Conservation (phyloP, 2,329 filamentous ascomycete species). For the Albifimbria verrucaria region DNA sequence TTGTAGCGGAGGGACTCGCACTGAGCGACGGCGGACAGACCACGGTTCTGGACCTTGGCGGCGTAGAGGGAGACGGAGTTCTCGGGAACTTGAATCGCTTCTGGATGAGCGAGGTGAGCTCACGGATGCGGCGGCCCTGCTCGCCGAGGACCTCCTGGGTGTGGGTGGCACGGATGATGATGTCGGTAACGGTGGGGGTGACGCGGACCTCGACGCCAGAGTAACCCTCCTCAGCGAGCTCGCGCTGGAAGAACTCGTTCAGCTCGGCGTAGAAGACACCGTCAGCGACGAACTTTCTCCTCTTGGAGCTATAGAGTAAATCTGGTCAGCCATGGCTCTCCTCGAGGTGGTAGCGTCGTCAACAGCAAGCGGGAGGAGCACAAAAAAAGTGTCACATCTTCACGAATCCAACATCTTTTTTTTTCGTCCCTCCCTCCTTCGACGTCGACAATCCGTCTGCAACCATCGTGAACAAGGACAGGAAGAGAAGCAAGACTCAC, state of each 20-base stretch:
- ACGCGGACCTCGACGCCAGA: constrained; percentile 99
- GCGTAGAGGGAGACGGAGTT: constrained; percentile 99
- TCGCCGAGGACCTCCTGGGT: constrained; percentile 99
- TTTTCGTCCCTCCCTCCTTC: no score
- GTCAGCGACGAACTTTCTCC: constrained; percentile 93
- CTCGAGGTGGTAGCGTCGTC: not conserved
- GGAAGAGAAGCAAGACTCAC: constrained; percentile 41
- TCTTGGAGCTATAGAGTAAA: constrained; percentile 66
- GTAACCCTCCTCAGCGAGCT: constrained; percentile 99
- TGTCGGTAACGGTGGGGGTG: constrained; percentile 99
- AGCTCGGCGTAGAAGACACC: constrained; percentile 99
- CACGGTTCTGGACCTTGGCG: constrained; percentile 99
- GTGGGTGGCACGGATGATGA: constrained; percentile 99
- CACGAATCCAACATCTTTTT: no score
- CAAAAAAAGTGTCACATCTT: not conserved
- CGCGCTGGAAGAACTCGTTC: constrained; percentile 99
- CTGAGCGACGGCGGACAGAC: constrained; percentile 98
- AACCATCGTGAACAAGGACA: constrained; percentile 1
- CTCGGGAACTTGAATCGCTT: constrained; percentile 99
- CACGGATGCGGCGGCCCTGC: constrained; percentile 99
- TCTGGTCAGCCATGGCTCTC: constrained; percentile 10
- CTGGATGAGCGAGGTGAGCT: constrained; percentile 99
- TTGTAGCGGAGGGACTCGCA: constrained; percentile 99
- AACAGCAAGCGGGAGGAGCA: not conserved
- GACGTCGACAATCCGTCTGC: constrained; percentile 6